phyloP scores from a whole-genome alignment of 1,284 basidiomycete genomes.

The Exobasidium rhododendri region DNA sequence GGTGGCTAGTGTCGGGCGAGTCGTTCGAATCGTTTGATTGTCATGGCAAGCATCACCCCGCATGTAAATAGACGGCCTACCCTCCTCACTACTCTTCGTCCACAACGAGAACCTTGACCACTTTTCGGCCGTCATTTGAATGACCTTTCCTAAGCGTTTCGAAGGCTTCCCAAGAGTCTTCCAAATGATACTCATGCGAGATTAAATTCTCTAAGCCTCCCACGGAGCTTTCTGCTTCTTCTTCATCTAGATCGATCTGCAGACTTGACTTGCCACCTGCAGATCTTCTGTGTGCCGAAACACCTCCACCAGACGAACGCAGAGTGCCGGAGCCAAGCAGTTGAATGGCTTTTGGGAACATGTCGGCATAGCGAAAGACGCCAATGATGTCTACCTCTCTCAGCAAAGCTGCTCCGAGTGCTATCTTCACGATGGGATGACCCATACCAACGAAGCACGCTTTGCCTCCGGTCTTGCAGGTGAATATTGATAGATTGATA shows the following conservation, averaged over 20 bases:
- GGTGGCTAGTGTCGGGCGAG: slow-evolving; percentile 4
- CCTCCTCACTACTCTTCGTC: slow-evolving; percentile 17
- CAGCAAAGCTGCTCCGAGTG: slow-evolving; percentile 74
- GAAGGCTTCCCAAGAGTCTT: slow-evolving; percentile 32
- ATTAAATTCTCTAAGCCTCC: slow-evolving; percentile 41
- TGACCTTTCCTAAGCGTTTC: slow-evolving; percentile 33
- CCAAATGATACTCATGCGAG: slow-evolving; percentile 32
- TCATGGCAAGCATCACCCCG: too few relatives aligned
- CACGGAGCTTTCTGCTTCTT: slow-evolving; percentile 3
- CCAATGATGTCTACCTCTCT: slow-evolving; percentile 91
- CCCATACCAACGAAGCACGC: slow-evolving; percentile 96
- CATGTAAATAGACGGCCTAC: too few relatives aligned
- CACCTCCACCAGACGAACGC: slow-evolving; percentile 17
- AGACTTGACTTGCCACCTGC: background rate
- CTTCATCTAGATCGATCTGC: background rate
- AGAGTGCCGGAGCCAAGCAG: slow-evolving; percentile 32
- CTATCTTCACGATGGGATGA: slow-evolving; percentile 61
- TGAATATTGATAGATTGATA: slow-evolving; percentile 49
- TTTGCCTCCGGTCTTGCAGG: slow-evolving; percentile 76
- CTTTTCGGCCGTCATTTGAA: slow-evolving; percentile 27
- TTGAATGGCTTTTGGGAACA: slow-evolving; percentile 71
- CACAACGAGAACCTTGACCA: slow-evolving; percentile 43
- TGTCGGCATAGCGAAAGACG: slow-evolving; percentile 74
- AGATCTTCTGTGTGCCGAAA: slow-evolving; percentile 1
- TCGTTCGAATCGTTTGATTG: background rate